Conservation (phyloP, 78 protist species). For the Dictyostelium intermedium region DNA sequence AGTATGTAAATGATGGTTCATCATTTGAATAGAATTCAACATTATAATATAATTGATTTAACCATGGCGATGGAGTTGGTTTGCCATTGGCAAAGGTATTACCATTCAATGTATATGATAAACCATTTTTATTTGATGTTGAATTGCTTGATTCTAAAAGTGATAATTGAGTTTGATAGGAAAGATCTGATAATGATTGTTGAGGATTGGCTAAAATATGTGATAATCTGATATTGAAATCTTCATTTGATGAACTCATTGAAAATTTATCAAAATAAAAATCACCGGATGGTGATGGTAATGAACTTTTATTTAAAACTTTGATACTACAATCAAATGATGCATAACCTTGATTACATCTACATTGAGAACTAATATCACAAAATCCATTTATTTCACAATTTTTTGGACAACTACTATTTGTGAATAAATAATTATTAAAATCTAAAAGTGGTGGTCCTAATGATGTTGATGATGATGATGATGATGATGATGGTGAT, state of each 20-base stretch:
- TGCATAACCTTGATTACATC: neutral
- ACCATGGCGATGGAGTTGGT: too few relatives aligned
- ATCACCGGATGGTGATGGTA: neutral
- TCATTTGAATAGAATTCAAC: too few relatives aligned
- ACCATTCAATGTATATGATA: neutral
- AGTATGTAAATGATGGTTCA: too few relatives aligned
- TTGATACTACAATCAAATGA: neutral
- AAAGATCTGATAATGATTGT: neutral
- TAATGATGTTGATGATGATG: neutral
- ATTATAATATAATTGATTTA: too few relatives aligned
- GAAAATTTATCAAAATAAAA: neutral
- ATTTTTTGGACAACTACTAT: neutral
- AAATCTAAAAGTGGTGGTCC: neutral
- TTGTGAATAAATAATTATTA: neutral
- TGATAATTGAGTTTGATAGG: neutral
- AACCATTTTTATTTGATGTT: neutral
- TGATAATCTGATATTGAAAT: neutral
- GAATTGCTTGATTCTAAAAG: too few relatives aligned
- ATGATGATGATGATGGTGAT: neutral
- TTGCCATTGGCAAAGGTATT: too few relatives aligned
- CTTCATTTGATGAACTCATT: neutral
- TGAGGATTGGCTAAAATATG: neutral
- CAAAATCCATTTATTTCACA: neutral
- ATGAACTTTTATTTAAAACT: neutral
- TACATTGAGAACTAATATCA: neutral